These are phyloP conservation scores for Diaporthe australafricana DNA, from an alignment of 2,329 filamentous ascomycete genomes.

Conservation along the genomic window DNA sequence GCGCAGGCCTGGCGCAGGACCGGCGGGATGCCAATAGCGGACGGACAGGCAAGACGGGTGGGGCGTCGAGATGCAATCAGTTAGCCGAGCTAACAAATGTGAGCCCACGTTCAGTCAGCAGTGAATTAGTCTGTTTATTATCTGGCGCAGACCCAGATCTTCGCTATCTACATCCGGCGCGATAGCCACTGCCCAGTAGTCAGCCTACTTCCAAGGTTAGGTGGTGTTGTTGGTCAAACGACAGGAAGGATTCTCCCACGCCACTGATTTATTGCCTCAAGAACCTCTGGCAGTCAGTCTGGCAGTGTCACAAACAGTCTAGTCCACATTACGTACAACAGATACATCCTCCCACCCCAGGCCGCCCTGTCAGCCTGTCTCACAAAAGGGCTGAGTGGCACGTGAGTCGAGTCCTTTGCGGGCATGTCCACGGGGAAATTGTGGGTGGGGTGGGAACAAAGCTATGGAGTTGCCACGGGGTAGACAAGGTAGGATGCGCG, in stretches of 20 bases:
- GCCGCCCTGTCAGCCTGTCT: slow-evolving; percentile 4
- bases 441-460: not conserved
- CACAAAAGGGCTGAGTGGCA: not conserved
- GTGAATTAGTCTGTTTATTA: not conserved
- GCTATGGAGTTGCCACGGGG: not conserved
- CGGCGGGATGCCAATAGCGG: not conserved
- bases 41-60: not conserved
- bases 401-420: slow-evolving; percentile 17
- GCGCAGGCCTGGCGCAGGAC: slow-evolving; percentile 24
- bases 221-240: not conserved
- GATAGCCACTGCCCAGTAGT: no score
- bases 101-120: not conserved
- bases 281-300: no score
- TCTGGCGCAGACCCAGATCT: not conserved
- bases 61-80: slow-evolving; percentile 14
- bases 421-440: slow-evolving; percentile 12
- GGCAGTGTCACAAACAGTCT: not conserved
- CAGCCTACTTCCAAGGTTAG: no score
- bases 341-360: no score
- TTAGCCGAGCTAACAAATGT: slow-evolving; percentile 2
- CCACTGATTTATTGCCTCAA: no score
- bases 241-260: not conserved
- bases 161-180: not conserved
- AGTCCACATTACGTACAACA: no score
- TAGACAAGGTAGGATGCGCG: not conserved